These are phyloP conservation scores for Angomonas deanei DNA, from an alignment of 208 protist genomes.

Conservation along the genomic window DNA sequence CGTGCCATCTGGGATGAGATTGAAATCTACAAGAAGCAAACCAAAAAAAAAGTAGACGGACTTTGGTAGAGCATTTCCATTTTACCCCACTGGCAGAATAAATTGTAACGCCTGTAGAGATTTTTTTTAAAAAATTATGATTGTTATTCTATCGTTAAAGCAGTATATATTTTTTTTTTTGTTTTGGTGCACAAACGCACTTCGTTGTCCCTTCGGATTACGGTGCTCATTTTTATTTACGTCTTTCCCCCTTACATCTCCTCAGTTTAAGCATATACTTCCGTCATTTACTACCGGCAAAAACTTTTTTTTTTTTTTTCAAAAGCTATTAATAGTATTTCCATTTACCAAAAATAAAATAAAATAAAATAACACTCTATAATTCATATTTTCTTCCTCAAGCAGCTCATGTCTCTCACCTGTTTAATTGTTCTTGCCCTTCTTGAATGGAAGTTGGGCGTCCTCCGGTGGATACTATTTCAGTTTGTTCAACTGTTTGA, in stretches of 20 bases:
- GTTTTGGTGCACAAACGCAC: too few species aligned
- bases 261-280: background rate
- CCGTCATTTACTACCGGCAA: background rate
- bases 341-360: background rate
- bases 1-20: conserved; percentile 78
- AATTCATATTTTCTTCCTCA: background rate
- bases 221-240: too few species aligned
- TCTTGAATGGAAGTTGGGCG: conserved; percentile 52
- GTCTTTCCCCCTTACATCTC: background rate
- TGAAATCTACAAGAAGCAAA: conserved; percentile 40
- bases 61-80: too few species aligned
- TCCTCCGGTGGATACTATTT: conserved; percentile 40
- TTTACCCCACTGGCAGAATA: too few species aligned
- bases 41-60: conserved; percentile 23
- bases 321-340: background rate
- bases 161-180: conserved; percentile 15
- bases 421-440: conserved; percentile 34
- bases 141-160: background rate
- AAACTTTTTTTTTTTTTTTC: conserved; percentile 2
- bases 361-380: conserved; percentile 14
- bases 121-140: background rate
- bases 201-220: too few species aligned
- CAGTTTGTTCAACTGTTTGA: conserved; percentile 49
- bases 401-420: conserved; percentile 32
- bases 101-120: background rate